A percentile compares a stretch with the other conserved stretches of the same genome.
Evolutionary conservation across 208 protist species (phyloP).

Genomic region (Trypanosoma vivax): DNA sequence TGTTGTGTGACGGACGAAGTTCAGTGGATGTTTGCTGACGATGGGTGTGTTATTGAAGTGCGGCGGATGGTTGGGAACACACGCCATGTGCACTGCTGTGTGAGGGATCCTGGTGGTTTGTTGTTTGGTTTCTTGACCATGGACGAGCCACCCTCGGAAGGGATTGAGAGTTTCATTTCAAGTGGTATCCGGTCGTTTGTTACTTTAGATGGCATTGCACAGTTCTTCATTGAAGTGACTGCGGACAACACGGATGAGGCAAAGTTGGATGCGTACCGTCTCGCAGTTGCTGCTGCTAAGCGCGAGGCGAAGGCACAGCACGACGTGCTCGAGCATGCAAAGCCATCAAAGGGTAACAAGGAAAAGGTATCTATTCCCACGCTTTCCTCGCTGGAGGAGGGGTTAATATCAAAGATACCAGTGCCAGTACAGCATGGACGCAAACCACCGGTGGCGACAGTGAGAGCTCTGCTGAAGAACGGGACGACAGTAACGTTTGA

Average conservation of each 20-base stretch:
- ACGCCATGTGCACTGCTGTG: conserved; percentile 35
- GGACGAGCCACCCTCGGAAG: background rate
- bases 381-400: conserved; percentile 46
- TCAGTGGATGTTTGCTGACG: conserved; percentile 54
- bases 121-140: conserved; percentile 41
- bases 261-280: conserved; percentile 26
- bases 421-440: conserved; percentile 12
- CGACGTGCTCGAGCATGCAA: conserved; percentile 27
- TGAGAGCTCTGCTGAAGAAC: conserved; percentile 10
- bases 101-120: conserved; percentile 18
- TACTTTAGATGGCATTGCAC: conserved; percentile 19
- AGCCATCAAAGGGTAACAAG: conserved; percentile 18
- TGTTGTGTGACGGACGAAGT: conserved; percentile 41
- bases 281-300: conserved; percentile 40
- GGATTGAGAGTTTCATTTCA: conserved; percentile 20
- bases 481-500: conserved; percentile 6
- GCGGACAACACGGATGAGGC: conserved; percentile 59
- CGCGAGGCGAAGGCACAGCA: conserved; percentile 45
- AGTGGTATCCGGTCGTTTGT: conserved; percentile 41
- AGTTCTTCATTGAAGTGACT: conserved; percentile 48
- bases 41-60: conserved; percentile 58
- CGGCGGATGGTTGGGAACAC: conserved; percentile 50
- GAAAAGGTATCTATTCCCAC: conserved; percentile 28
- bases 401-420: conserved; percentile 36
- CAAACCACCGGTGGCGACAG: conserved; percentile 3